Conservation (phyloP, 2,329 filamentous ascomycete genomes). For the Clonostachys chloroleuca region DNA sequence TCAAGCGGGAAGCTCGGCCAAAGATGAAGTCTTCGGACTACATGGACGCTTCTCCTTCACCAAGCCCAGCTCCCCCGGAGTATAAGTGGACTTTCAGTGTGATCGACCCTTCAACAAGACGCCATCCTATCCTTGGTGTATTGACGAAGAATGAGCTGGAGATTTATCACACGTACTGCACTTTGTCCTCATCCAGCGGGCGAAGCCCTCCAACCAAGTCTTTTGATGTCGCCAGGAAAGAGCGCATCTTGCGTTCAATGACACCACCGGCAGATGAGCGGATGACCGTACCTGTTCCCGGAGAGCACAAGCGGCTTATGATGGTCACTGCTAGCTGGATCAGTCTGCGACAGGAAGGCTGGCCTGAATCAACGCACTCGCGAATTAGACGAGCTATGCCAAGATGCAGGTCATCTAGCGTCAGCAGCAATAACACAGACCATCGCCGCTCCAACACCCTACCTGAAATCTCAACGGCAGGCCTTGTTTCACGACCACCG, state of each 20-base stretch:
- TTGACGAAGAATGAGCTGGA: slow-evolving; percentile 61
- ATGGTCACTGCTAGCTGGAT: slow-evolving; percentile 30
- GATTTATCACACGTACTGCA: slow-evolving; percentile 64
- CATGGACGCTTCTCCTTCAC: slow-evolving; percentile 8
- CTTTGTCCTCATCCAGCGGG: slow-evolving; percentile 44
- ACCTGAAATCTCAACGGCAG: no score
- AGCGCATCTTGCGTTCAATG: background rate
- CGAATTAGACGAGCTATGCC: background rate
- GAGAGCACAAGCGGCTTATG: slow-evolving; percentile 28
- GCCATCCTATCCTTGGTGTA: slow-evolving; percentile 71
- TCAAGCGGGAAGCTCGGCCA: slow-evolving; percentile 35
- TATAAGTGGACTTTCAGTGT: slow-evolving; percentile 73
- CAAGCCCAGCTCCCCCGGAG: slow-evolving; percentile 25
- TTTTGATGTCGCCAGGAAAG: slow-evolving; percentile 8
- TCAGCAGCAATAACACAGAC: no score
- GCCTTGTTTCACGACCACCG: no score
- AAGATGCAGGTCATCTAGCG: no score
- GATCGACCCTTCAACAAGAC: slow-evolving; percentile 62
- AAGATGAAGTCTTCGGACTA: slow-evolving; percentile 8
- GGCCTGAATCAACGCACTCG: slow-evolving; percentile 14
- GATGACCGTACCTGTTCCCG: slow-evolving; percentile 18
- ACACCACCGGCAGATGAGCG: slow-evolving; percentile 14
- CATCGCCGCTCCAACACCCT: no score
- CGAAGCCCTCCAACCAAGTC: slow-evolving; percentile 39
- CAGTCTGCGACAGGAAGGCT: slow-evolving; percentile 25